phyloP scores from a whole-genome alignment of 1,284 basidiomycete genomes.

The Microbotryomycetes sp. region DNA sequence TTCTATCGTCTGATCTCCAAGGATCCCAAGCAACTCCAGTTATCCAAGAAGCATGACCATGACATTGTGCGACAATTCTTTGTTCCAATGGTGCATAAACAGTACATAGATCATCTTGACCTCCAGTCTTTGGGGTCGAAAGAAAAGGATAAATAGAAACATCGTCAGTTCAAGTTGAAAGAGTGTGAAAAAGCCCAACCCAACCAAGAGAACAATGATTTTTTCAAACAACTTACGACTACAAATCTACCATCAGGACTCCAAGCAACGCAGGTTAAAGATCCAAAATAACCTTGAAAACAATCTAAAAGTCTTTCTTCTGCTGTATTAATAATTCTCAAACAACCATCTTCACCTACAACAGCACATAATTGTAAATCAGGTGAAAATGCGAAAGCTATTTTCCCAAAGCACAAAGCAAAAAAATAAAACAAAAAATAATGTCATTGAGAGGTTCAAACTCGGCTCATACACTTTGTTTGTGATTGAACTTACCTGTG shows the following conservation, averaged over 20 bases:
- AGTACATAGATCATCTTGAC: conserved; percentile 88
- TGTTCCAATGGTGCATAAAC: conserved; percentile 88
- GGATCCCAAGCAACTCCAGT: conserved; percentile 84
- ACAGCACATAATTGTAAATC: conserved; percentile 79
- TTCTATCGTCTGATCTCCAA: conserved; percentile 67
- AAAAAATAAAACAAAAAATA: not conserved
- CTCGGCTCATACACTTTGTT: conserved; percentile 3
- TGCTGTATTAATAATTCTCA: conserved; percentile 76
- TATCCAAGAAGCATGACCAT: conserved; percentile 93
- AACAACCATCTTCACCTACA: conserved; percentile 79
- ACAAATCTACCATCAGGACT: conserved; percentile 91
- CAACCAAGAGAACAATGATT: not conserved
- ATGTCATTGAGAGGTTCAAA: conserved; percentile 7
- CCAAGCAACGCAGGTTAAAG: conserved; percentile 83
- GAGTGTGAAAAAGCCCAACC: not conserved
- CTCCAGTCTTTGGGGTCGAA: conserved; percentile 54
- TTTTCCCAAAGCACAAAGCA: not conserved
- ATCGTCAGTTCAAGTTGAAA: not conserved
- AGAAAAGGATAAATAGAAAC: conserved; percentile 7
- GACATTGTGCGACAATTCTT: conserved; percentile 88
- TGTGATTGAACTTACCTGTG: conserved; percentile 54
- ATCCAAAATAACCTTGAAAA: conserved; percentile 86
- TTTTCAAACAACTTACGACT: conserved; percentile 54
- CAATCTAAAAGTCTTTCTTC: conserved; percentile 82
- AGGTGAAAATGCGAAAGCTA: conserved; percentile 83